Base-by-base conservation (phyloP, 495 filamentous ascomycete genomes). In the Podospora pseudoanserina region DNA sequence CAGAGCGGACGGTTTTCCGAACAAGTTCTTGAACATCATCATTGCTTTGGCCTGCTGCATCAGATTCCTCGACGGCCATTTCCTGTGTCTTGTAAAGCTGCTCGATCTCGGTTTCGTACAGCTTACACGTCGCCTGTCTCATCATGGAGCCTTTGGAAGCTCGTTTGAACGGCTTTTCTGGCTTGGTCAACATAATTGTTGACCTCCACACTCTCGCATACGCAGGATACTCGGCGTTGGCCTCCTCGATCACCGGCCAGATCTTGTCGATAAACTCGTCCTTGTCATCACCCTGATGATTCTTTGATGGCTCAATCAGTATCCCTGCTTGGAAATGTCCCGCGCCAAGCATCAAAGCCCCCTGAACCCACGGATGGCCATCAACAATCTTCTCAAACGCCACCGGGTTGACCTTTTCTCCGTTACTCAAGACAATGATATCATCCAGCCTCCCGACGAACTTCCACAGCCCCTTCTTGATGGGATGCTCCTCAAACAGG, bases 361-460 rank as follows among this genome's bases (percentile, higher is more conserved):
- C 89, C 30, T 82, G 74, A 2, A 90, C 77, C 1, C 84, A 66
- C 11, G 76, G 73, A 62, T 85, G 75, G 23, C 84, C 76, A 61
- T 85, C 83, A 26, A 91, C 81, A 1, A 70, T 74, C 1, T 86
- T 85, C 72, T 92, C 90, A 60, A 89, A 86, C 0, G 81, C 76
- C 4, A 90, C 69, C 0, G 90, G 89, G n/a, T 89, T 78, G 0
- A 90, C 83, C 66, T 93, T 93, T 71, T 92, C 89, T 0, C 90
- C 90, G 66, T 87, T 92, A 5, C 85, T 72, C 7, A 92, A 81
- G 0, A 85, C 88, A 16, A 92, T 81, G 2, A 83, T 79, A 69
- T 90, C 88, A 65, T 93, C 90, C 2, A 85, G 71, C 5, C 90
- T 81, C 4, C 81, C 83, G 20, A 86, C 72, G 65, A 89, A 91